Conservation (phyloP, 768 basidiomycete species). For the Lentinula edodes region DNA sequence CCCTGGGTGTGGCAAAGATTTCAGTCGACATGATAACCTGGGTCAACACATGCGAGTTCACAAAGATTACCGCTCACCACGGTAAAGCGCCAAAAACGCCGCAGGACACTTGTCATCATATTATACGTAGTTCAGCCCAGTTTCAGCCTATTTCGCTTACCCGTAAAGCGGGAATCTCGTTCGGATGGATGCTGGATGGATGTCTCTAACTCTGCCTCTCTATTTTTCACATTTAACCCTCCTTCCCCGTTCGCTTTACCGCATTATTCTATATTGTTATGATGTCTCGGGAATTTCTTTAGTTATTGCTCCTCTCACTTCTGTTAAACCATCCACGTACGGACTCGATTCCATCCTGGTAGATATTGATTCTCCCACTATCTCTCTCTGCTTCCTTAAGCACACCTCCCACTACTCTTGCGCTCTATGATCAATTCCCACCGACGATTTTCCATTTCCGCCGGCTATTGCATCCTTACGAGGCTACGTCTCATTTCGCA, state of each 20-base stretch:
- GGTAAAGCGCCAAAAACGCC: neutral
- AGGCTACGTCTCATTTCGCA: neutral
- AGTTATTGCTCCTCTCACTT: neutral
- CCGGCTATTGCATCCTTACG: neutral
- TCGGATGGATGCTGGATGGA: too few relatives aligned
- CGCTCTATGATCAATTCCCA: neutral
- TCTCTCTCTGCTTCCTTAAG: neutral
- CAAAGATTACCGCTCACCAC: constrained; percentile 24
- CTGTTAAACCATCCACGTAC: neutral
- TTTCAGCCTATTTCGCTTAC: neutral
- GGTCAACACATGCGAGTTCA: constrained; percentile 78
- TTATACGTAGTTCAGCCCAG: neutral
- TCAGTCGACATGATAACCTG: constrained; percentile 77
- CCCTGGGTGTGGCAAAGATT: constrained; percentile 62
- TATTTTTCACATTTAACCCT: neutral
- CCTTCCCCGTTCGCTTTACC: too few relatives aligned
- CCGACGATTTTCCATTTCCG: neutral
- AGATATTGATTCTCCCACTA: neutral
- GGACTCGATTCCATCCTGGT: too few relatives aligned
- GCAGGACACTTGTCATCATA: neutral
- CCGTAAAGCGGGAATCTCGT: too few relatives aligned
- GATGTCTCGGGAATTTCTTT: neutral
- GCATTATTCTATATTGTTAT: neutral
- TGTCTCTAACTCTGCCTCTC: too few relatives aligned
- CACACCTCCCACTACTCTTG: neutral